Evolutionary conservation across 495 filamentous ascomycete species (phyloP).

Genomic region (Penicillium cataractarum): DNA sequence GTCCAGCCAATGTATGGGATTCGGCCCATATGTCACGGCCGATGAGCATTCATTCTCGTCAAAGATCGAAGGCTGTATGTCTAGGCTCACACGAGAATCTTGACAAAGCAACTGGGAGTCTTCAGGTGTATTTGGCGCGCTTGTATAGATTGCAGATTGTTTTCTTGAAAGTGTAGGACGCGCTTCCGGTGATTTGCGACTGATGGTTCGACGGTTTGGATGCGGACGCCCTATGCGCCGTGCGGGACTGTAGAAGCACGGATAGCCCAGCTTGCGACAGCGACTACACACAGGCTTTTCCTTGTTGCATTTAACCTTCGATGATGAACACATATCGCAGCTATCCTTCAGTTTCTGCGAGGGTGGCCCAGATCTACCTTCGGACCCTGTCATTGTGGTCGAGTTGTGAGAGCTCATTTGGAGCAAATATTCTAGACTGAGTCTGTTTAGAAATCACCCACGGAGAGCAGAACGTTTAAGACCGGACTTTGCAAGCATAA

Average conservation of each 20-base stretch:
- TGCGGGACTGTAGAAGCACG: conserved; percentile 46
- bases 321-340: conserved; percentile 42
- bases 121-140: not conserved
- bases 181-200: conserved; percentile 4
- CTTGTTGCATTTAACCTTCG: conserved; percentile 46
- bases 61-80: not conserved
- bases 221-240: conserved; percentile 28
- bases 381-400: not conserved
- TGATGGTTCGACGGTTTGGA: conserved; percentile 10
- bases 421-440: not conserved
- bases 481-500: conserved; percentile 1
- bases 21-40: not conserved
- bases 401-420: not conserved
- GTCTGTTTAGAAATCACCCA: not conserved
- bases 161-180: not conserved
- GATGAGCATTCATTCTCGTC: not conserved
- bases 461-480: not conserved
- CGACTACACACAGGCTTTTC: conserved; percentile 41
- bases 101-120: not conserved
- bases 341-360: conserved; percentile 36
- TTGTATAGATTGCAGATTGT: not conserved
- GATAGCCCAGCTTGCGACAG: conserved; percentile 35
- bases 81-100: not conserved
- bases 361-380: not conserved
- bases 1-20: conserved; percentile 9